Conservation (phyloP, 495 filamentous ascomycete species). For the Aspergillus saccharolyticus region DNA sequence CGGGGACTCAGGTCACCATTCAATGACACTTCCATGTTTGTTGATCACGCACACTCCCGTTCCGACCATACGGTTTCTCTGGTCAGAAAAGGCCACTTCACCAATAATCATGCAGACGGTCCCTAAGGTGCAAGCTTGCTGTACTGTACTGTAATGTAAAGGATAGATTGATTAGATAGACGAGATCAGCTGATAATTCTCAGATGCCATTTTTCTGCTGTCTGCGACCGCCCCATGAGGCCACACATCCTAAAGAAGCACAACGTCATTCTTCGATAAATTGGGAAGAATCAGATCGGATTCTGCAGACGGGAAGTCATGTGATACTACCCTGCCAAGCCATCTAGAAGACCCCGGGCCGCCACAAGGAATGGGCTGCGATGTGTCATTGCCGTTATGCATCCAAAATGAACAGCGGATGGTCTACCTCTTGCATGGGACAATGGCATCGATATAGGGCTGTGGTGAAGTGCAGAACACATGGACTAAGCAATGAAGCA, state of each 20-base stretch:
- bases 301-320: background rate
- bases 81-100: no score
- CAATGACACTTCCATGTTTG: background rate
- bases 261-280: background rate
- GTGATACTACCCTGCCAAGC: background rate
- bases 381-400: background rate
- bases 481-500: background rate
- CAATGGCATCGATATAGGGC: background rate
- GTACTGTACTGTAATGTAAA: no score
- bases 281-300: background rate
- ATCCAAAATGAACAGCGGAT: background rate
- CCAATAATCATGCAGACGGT: no score
- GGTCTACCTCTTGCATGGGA: background rate
- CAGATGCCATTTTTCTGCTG: background rate
- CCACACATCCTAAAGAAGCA: background rate
- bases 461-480: background rate
- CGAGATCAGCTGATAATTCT: background rate
- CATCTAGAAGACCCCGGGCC: background rate
- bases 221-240: background rate
- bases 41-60: background rate
- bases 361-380: background rate
- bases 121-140: no score
- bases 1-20: background rate
- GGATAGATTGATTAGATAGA: no score
- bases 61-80: no score